Percentiles rank a stretch among this genome's conserved stretches.
phyloP scores from a whole-genome alignment of 1,284 basidiomycete genomes.

The Cryptococcus floricola region DNA sequence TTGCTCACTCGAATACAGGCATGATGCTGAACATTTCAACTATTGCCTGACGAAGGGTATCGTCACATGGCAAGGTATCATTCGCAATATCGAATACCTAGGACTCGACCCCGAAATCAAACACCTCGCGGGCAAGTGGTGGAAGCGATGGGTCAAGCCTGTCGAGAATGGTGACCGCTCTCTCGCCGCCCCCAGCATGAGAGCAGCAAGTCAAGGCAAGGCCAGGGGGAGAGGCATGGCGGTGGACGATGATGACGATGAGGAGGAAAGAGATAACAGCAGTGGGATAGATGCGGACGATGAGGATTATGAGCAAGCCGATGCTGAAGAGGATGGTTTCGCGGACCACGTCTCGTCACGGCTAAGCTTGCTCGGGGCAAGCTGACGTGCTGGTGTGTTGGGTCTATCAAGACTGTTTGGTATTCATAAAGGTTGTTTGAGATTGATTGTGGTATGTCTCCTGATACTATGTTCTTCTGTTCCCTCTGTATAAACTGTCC shows the following conservation, averaged over 20 bases:
- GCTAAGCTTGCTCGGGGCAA: conserved; percentile 1
- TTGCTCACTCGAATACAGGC: conserved; percentile 1
- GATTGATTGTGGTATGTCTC: too few relatives aligned
- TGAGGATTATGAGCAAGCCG: conserved; percentile 3
- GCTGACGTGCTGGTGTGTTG: too few relatives aligned
- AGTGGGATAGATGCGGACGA: conserved; percentile 12
- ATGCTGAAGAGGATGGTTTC: conserved; percentile 3
- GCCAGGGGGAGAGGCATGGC: conserved; percentile 4
- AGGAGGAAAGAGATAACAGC: conserved; percentile 4
- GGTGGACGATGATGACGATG: conserved; percentile 9
- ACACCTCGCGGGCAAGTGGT: conserved; percentile 44
- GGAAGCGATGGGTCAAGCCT: conserved; percentile 45
- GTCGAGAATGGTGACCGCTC: conserved; percentile 4
- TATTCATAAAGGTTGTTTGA: too few relatives aligned
- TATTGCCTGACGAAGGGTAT: conserved; percentile 33
- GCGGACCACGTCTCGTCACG: conserved; percentile 9
- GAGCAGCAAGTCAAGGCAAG: background rate
- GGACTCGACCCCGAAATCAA: conserved; percentile 43
- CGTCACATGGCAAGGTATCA: conserved; percentile 46
- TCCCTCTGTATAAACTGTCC: too few relatives aligned
- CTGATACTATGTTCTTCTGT: too few relatives aligned
- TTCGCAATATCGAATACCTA: conserved; percentile 48
- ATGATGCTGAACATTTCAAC: conserved; percentile 13
- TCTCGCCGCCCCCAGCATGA: background rate
- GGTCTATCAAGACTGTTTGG: too few relatives aligned